Conservation (phyloP, 345 rosid genomes). For the Rhizophora mangle region DNA sequence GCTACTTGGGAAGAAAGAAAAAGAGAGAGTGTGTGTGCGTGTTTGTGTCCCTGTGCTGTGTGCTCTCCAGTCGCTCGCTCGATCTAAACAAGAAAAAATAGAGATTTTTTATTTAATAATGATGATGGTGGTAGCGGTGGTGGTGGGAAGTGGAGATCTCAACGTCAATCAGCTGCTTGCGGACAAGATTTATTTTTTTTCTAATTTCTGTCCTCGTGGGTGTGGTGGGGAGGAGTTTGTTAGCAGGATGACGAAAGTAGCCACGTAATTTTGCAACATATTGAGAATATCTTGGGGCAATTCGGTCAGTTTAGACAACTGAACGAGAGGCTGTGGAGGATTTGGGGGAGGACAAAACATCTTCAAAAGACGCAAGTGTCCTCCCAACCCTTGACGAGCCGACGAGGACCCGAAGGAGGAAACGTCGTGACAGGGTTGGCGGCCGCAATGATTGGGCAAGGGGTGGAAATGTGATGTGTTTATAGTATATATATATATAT, state of each 20-base stretch:
- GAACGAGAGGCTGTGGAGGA: slow-evolving; percentile 10
- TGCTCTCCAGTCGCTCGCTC: too few relatives aligned
- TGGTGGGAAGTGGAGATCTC: not conserved
- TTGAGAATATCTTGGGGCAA: not conserved
- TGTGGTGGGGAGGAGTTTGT: too few relatives aligned
- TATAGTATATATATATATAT: too few relatives aligned
- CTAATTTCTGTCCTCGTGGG: not conserved
- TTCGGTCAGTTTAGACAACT: not conserved
- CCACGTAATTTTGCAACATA: slow-evolving; percentile 7
- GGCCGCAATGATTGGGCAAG: too few relatives aligned
- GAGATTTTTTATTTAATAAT: slow-evolving; percentile 2
- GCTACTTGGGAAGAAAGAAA: slow-evolving; percentile 17
- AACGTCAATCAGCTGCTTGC: not conserved
- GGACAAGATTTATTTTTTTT: not conserved
- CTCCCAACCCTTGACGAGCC: too few relatives aligned
- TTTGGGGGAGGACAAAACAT: not conserved
- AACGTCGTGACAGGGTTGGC: too few relatives aligned
- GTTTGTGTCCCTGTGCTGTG: not conserved
- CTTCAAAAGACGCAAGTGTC: not conserved
- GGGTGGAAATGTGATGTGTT: too few relatives aligned
- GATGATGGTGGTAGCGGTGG: slow-evolving; percentile 23
- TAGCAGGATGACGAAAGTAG: not conserved
- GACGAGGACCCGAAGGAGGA: too few relatives aligned
- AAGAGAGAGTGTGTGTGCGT: slow-evolving; percentile 1
- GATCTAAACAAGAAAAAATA: too few relatives aligned